phyloP scores from a whole-genome alignment of 495 filamentous ascomycete genomes.

The Tetracladium setigerum region DNA sequence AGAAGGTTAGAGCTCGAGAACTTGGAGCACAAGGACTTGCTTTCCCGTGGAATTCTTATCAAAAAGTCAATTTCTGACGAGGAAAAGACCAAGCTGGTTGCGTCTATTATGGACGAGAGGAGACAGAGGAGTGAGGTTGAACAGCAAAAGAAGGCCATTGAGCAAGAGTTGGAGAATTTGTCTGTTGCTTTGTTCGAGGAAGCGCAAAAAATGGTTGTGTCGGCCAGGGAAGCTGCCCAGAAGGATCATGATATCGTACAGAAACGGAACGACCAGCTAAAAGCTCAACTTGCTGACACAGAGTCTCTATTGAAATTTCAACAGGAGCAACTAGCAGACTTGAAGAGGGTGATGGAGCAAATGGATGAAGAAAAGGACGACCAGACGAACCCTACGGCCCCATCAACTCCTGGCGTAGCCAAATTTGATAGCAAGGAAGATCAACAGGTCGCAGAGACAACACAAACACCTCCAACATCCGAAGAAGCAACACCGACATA shows the following conservation, averaged over 20 bases:
- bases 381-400: conserved; percentile 38
- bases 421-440: conserved; percentile 39
- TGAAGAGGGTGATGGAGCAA: conserved; percentile 86
- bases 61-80: conserved; percentile 61
- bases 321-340: conserved; percentile 85
- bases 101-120: conserved; percentile 56
- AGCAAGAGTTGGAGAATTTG: conserved; percentile 78
- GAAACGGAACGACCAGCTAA: conserved; percentile 72
- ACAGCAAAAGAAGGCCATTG: conserved; percentile 66
- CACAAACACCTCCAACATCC: conserved; percentile 25
- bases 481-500: conserved; percentile 67
- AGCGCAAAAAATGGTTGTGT: conserved; percentile 95
- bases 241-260: conserved; percentile 68
- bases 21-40: conserved; percentile 61
- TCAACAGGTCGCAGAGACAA: conserved; percentile 17
- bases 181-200: conserved; percentile 91
- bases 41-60: conserved; percentile 65
- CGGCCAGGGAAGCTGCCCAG: conserved; percentile 52
- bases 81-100: conserved; percentile 55
- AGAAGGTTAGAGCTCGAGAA: conserved; percentile 54
- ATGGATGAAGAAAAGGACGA: conserved; percentile 72
- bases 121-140: conserved; percentile 50
- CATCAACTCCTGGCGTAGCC: conserved; percentile 53
- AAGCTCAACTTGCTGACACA: conserved; percentile 70
- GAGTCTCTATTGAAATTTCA: conserved; percentile 82